phyloP scores from a whole-genome alignment of 2,329 filamentous ascomycete genomes.

The Dactylellina haptotyla region DNA sequence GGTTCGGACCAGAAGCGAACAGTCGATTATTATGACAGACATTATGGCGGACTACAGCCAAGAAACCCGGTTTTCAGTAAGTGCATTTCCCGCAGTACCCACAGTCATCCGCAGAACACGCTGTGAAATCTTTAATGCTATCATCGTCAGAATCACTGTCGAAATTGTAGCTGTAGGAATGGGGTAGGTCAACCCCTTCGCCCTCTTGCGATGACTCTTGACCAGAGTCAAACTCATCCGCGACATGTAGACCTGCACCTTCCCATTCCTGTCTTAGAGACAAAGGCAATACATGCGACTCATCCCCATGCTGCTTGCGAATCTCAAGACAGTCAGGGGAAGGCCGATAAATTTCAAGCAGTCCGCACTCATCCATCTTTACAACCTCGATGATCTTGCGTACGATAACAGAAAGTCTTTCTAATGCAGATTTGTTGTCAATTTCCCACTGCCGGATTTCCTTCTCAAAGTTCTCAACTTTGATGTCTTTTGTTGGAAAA shows the following conservation, averaged over 20 bases:
- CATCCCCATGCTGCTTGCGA: slow-evolving; percentile 27
- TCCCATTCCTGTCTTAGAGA: slow-evolving; percentile 37
- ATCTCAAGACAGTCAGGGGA: slow-evolving; percentile 35
- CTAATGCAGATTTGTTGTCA: slow-evolving; percentile 59
- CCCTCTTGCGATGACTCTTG: slow-evolving; percentile 25
- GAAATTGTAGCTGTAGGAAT: slow-evolving; percentile 24
- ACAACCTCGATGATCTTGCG: slow-evolving; percentile 34
- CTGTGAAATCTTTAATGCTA: slow-evolving; percentile 28
- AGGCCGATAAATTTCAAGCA: slow-evolving; percentile 31
- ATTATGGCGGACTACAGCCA: slow-evolving; percentile 18
- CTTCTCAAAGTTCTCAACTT: slow-evolving; percentile 59
- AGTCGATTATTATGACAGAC: slow-evolving; percentile 29
- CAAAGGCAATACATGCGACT: slow-evolving; percentile 34
- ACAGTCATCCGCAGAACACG: slow-evolving; percentile 34
- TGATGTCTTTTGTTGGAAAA: slow-evolving; percentile 58
- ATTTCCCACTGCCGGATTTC: slow-evolving; percentile 62
- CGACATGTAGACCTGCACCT: slow-evolving; percentile 18
- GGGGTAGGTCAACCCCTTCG: slow-evolving; percentile 19
- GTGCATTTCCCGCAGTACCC: slow-evolving; percentile 37
- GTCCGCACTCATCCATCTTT: slow-evolving; percentile 31
- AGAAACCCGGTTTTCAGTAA: slow-evolving; percentile 28
- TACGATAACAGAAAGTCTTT: slow-evolving; percentile 26
- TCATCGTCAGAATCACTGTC: slow-evolving; percentile 29
- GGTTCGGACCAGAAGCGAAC: slow-evolving; percentile 2
- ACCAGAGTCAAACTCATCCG: slow-evolving; percentile 16